Conservation (phyloP, 768 basidiomycete genomes). For the Imleria badia region DNA sequence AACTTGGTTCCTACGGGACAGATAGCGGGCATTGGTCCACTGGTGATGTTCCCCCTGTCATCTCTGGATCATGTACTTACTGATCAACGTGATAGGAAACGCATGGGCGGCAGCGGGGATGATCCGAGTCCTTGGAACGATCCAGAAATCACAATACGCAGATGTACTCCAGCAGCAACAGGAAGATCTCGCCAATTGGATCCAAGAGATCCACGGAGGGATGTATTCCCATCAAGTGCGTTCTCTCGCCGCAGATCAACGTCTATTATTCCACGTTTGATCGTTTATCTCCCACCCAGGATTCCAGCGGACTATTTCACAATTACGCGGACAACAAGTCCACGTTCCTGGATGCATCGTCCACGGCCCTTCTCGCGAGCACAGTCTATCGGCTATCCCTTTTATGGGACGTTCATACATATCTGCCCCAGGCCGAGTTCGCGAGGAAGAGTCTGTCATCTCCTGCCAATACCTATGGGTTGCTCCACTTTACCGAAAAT, state of each 20-base stretch:
- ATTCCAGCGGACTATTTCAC: conserved; percentile 40
- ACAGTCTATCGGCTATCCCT: conserved; percentile 74
- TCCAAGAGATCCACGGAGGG: conserved; percentile 68
- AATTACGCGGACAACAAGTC: conserved; percentile 66
- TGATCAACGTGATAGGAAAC: conserved; percentile 52
- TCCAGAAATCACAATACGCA: conserved; percentile 59
- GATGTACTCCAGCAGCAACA: conserved; percentile 50
- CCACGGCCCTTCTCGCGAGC: conserved; percentile 72
- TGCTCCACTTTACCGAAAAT: conserved; percentile 51
- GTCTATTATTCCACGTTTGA: neutral
- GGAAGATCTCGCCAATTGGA: conserved; percentile 61
- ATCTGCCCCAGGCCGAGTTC: conserved; percentile 58
- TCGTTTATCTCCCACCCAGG: neutral
- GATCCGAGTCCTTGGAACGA: conserved; percentile 76
- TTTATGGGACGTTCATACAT: conserved; percentile 45
- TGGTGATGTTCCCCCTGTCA: conserved; percentile 38
- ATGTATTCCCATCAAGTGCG: conserved; percentile 64
- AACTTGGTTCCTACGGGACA: conserved; percentile 48
- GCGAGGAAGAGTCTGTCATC: conserved; percentile 42
- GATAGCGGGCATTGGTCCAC: conserved; percentile 83
- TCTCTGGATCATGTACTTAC: neutral
- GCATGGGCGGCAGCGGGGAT: conserved; percentile 91
- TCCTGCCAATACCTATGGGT: conserved; percentile 14
- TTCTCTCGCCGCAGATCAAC: neutral
- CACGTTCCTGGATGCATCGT: conserved; percentile 72